Evolutionary conservation across 345 rosid species (phyloP).

Genomic region (Camelina hispida): DNA sequence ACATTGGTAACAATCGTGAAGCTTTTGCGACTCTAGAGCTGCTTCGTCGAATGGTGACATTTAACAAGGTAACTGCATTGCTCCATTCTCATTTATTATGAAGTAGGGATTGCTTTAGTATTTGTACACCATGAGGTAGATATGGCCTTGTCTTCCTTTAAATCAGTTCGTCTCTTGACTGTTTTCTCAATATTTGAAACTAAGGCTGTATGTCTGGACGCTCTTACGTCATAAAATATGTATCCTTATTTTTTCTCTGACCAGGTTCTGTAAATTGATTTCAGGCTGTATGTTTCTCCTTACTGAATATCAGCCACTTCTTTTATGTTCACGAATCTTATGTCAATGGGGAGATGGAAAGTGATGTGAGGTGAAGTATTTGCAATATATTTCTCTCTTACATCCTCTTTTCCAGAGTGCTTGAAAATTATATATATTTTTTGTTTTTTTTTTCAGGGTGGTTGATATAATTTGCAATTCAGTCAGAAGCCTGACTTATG

Average conservation of each 20-base stretch:
- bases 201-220: slow-evolving; percentile 24
- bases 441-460: slow-evolving; percentile 61
- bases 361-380: slow-evolving; percentile 65
- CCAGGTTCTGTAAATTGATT: slow-evolving; percentile 21
- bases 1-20: slow-evolving; percentile 62
- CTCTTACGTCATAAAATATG: slow-evolving; percentile 12
- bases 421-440: slow-evolving; percentile 23
- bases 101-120: slow-evolving; percentile 19
- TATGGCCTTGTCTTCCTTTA: slow-evolving; percentile 12
- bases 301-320: slow-evolving; percentile 67
- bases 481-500: slow-evolving; percentile 60
- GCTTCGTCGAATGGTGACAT: slow-evolving; percentile 77
- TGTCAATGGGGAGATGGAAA: slow-evolving; percentile 53
- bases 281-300: slow-evolving; percentile 73
- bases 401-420: slow-evolving; percentile 2
- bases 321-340: slow-evolving; percentile 52
- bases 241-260: slow-evolving; percentile 36
- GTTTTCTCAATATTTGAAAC: slow-evolving; percentile 26
- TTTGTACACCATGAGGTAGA: slow-evolving; percentile 14
- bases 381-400: slow-evolving; percentile 15
- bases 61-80: slow-evolving; percentile 62
- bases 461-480: slow-evolving; percentile 74
- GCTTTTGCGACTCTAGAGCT: slow-evolving; percentile 70
- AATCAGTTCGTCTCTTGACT: slow-evolving; percentile 11
- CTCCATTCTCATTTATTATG: slow-evolving; percentile 21